A percentile compares a stretch with the other conserved stretches of the same genome.
These are phyloP conservation scores for Penicillium paxilli DNA, from an alignment of 495 filamentous ascomycete species.

Conservation along the genomic window DNA sequence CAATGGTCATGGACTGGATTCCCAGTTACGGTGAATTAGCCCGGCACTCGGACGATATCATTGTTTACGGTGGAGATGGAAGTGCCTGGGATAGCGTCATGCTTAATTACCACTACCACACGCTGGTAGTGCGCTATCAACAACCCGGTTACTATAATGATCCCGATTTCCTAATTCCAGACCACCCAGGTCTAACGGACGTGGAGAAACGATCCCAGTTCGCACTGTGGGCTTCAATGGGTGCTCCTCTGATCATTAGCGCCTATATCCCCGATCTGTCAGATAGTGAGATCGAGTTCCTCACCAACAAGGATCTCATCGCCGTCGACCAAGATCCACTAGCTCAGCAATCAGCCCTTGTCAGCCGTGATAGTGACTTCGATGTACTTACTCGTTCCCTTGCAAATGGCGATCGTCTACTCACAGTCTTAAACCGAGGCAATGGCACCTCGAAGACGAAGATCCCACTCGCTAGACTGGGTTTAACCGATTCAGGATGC, in stretches of 20 bases:
- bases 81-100: slow-evolving; percentile 45
- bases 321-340: slow-evolving; percentile 40
- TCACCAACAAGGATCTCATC: slow-evolving; percentile 40
- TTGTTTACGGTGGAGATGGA: slow-evolving; percentile 32
- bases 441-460: slow-evolving; percentile 12
- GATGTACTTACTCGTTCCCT: slow-evolving; percentile 34
- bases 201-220: slow-evolving; percentile 44
- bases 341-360: slow-evolving; percentile 40
- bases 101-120: slow-evolving; percentile 38
- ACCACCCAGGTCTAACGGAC: slow-evolving; percentile 33
- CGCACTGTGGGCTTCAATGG: slow-evolving; percentile 40
- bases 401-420: slow-evolving; percentile 29
- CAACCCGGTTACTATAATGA: slow-evolving; percentile 45
- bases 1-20: slow-evolving; percentile 40
- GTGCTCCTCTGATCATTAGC: slow-evolving; percentile 42
- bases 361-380: slow-evolving; percentile 31
- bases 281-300: slow-evolving; percentile 29
- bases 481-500: slow-evolving; percentile 17
- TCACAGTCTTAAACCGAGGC: slow-evolving; percentile 34
- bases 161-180: slow-evolving; percentile 44
- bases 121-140: slow-evolving; percentile 41
- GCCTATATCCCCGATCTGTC: slow-evolving; percentile 38
- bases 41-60: slow-evolving; percentile 43
- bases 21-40: slow-evolving; percentile 38
- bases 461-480: slow-evolving; percentile 22